Evolutionary conservation across 2,329 filamentous ascomycete genomes (phyloP).

Genomic region (Phoma herbarum): DNA sequence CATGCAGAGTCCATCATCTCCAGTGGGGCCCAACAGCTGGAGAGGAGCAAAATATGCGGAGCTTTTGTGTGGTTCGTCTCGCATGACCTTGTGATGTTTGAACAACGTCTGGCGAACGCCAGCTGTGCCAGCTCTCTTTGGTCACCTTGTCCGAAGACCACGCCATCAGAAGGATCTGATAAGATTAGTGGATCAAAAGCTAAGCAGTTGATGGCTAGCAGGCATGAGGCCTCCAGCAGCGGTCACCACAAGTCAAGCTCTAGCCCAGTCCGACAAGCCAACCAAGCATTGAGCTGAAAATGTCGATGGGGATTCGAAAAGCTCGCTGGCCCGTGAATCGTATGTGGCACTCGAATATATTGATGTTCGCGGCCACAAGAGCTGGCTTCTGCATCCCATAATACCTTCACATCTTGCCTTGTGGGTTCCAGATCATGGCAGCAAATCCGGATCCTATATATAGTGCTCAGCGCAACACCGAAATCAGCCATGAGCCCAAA

Average conservation of each 20-base stretch:
- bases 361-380: not conserved
- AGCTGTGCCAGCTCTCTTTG: conserved; percentile 3
- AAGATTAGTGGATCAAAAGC: conserved; percentile 22
- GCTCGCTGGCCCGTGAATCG: not conserved
- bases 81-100: not conserved
- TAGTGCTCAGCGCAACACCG: conserved; percentile 2
- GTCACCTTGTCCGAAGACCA: conserved; percentile 7
- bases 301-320: conserved; percentile 5
- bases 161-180: conserved; percentile 26
- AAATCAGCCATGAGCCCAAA: conserved; percentile 21
- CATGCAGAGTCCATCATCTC: conserved; percentile 1
- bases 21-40: conserved; percentile 7
- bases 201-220: conserved; percentile 18
- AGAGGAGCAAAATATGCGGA: conserved; percentile 13
- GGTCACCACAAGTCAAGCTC: conserved; percentile 23
- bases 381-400: not conserved
- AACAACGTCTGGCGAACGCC: not conserved
- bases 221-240: conserved; percentile 20
- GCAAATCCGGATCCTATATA: conserved; percentile 13
- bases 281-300: conserved; percentile 17
- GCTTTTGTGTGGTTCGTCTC: not conserved
- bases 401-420: not conserved
- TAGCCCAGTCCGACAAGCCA: conserved; percentile 21
- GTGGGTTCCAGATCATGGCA: conserved; percentile 1
- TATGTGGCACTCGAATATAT: conserved; percentile 1